These are phyloP conservation scores for Saccharomycopsis fermentans DNA, from an alignment of 805 yeast species.

Conservation along the genomic window DNA sequence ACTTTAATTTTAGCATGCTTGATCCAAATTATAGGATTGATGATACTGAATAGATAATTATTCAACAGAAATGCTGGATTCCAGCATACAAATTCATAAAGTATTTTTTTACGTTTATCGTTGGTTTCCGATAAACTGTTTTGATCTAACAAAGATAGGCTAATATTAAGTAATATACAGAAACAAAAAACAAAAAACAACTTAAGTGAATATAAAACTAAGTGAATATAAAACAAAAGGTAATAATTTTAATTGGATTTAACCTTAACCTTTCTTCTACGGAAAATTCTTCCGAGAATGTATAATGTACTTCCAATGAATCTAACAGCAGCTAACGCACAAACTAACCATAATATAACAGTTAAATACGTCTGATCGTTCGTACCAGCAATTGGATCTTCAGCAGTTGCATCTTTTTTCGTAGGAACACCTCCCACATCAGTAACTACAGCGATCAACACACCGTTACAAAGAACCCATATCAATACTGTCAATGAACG, in stretches of 20 bases:
- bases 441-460: conserved; percentile 71
- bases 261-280: background rate
- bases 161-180: no score
- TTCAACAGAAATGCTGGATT: no score
- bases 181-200: background rate
- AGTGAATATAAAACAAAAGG: background rate
- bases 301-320: conserved; percentile 44
- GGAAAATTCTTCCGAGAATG: conserved; percentile 27
- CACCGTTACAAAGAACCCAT: conserved; percentile 84
- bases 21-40: background rate
- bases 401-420: conserved; percentile 18
- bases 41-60: no score
- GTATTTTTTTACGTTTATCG: no score
- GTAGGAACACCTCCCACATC: conserved; percentile 62
- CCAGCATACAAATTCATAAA: no score
- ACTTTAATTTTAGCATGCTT: background rate
- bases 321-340: conserved; percentile 48
- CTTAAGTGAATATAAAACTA: no score
- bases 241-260: background rate
- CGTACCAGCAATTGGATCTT: conserved; percentile 25
- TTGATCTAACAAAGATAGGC: no score
- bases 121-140: no score
- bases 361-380: conserved; percentile 36
- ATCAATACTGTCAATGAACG: conserved; percentile 81
- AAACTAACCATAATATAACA: conserved; percentile 52